Evolutionary conservation across 306 rosid genomes (phyloP), one percentile per base, ranked within the genome.

Genomic region (Elaeagnus macrophylla): DNA sequence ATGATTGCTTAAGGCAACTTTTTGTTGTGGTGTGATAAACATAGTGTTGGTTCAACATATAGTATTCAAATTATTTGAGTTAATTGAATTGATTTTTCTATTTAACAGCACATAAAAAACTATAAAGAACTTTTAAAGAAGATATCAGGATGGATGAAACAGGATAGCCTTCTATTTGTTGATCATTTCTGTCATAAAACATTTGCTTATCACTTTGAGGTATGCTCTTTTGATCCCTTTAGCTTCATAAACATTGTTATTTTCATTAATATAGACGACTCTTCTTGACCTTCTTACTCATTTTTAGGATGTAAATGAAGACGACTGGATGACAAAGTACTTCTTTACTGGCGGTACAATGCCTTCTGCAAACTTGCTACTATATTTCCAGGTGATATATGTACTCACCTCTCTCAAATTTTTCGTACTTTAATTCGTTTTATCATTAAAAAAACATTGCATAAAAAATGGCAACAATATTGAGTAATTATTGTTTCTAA

Each of bases 191-290:
- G 94, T 71, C 95, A 90, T 56, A 83, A 83, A 71, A 53, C 75
- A 54, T 76, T 86, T 78, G 95, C 97, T 62, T 90, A 86, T 66
- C 95, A 90, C 75, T 90, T 74, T 73, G 95, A 90, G 97, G 97
- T 90, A 59, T 52, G 58, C 50, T 20, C 44, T 67, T 43, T 51
- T 10, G n/a, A 18, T 48, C 48, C 38, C n/a, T 7, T n/a, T n/a
- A 40, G 42, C 52, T 36, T 39, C 10, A 11, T 10, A 9, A 10
- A 39, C 45, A n/a, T 52, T 51, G 37, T 35, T 9, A 1, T 37
- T 25, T 25, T 25, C 32, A 25, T 25, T 25, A 5, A 25, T 3
- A 25, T 25, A 25, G 2, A 25, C 32, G 2, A 2, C 4, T 32
- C 20, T 38, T 37, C 54, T 25, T 41, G 36, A 40, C 49, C 52